A percentile compares a stretch with the other conserved stretches of the same genome.
phyloP scores from a whole-genome alignment of 2,329 filamentous ascomycete genomes.

The Colletotrichum coccodes region DNA sequence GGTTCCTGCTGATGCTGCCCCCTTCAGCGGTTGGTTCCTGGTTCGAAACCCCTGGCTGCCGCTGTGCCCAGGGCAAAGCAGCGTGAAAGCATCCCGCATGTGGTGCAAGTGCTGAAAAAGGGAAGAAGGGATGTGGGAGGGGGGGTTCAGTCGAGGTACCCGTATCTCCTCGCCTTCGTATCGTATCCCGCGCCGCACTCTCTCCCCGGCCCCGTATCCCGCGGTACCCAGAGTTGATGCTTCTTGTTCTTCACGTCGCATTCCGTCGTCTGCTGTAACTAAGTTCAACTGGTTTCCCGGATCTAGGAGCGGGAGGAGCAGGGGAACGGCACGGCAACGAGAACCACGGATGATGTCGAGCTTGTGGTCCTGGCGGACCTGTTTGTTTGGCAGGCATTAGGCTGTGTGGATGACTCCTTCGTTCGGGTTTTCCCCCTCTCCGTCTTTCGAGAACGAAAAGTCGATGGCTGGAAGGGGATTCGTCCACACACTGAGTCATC shows the following conservation, averaged over 20 bases:
- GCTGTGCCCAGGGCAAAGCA: not conserved
- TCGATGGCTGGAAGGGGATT: not conserved
- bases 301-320: slow-evolving; percentile 3
- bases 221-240: not conserved
- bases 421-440: no score
- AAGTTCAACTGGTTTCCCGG: slow-evolving; percentile 3
- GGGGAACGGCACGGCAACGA: not conserved
- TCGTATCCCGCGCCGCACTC: slow-evolving; percentile 7
- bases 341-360: not conserved
- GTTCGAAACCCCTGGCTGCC: not conserved
- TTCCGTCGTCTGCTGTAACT: slow-evolving; percentile 3
- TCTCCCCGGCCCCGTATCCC: not conserved
- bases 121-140: slow-evolving; percentile 16
- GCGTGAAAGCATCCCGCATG: slow-evolving; percentile 4
- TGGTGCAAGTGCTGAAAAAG: slow-evolving; percentile 3
- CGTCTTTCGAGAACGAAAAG: not conserved
- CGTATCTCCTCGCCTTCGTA: slow-evolving; percentile 12
- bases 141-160: slow-evolving; percentile 19
- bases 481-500: not conserved
- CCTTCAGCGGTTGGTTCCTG: slow-evolving; percentile 4
- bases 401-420: not conserved
- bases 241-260: not conserved
- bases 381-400: not conserved
- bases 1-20: not conserved
- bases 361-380: not conserved